phyloP scores from a whole-genome alignment of 2,329 filamentous ascomycete genomes.

The Drechslerella stenobrocha region DNA sequence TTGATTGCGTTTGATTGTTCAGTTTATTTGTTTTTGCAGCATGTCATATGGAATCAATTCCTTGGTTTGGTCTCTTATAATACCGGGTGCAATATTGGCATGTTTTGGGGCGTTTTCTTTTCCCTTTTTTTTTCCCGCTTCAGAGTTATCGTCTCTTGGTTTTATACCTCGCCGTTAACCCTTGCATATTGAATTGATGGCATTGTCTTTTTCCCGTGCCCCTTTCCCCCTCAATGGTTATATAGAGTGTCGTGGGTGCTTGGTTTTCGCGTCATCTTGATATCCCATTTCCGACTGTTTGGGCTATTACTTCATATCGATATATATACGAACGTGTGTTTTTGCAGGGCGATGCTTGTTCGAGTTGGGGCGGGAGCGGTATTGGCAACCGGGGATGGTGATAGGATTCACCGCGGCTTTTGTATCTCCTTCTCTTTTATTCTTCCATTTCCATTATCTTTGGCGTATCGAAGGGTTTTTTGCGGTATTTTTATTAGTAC shows the following conservation, averaged over 20 bases:
- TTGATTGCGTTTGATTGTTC: slow-evolving; percentile 3
- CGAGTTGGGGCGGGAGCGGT: no score
- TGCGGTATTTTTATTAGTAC: background rate
- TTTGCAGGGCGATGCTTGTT: no score
- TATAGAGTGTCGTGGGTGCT: background rate
- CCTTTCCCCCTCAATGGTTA: background rate
- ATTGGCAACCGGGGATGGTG: background rate
- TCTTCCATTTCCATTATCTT: background rate
- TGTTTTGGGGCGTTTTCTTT: slow-evolving; percentile 41
- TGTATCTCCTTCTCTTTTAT: background rate
- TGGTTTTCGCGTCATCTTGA: background rate
- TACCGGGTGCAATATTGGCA: slow-evolving; percentile 47
- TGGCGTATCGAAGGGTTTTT: slow-evolving; percentile 1
- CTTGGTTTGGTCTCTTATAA: slow-evolving; percentile 19
- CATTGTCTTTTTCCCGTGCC: background rate
- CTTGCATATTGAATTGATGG: slow-evolving; percentile 9
- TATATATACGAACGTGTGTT: no score
- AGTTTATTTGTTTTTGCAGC: slow-evolving; percentile 15
- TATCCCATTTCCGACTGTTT: background rate
- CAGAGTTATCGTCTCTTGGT: no score
- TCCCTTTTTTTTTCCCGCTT: slow-evolving; percentile 15
- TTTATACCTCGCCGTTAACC: background rate
- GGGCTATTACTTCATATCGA: no score
- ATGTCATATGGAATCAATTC: slow-evolving; percentile 34
- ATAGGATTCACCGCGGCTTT: background rate